A percentile compares a stretch with the other conserved stretches of the same genome.
Conservation (phyloP, 495 filamentous ascomycete species). For the Aspergillus leporis region DNA sequence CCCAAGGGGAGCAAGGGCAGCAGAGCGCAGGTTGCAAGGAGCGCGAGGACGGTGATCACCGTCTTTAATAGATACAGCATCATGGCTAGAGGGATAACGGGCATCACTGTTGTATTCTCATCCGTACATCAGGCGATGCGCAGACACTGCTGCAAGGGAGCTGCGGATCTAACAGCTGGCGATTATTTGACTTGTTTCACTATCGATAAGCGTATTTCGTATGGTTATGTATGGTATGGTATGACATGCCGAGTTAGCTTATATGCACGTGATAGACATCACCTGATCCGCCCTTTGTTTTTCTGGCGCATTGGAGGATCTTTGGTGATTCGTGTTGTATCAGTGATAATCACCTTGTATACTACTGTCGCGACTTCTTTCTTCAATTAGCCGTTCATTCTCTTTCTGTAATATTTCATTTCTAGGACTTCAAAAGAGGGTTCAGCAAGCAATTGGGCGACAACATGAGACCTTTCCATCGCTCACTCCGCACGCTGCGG, state of each 20-base stretch:
- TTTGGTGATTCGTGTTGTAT: too few species aligned
- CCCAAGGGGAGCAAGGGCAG: slow-evolving; percentile 39
- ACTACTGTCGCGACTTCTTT: background rate
- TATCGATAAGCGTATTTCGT: slow-evolving; percentile 15
- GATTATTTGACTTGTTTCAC: slow-evolving; percentile 16
- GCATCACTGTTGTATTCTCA: slow-evolving; percentile 13
- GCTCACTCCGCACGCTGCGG: slow-evolving; percentile 12
- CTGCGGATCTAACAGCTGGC: slow-evolving; percentile 5
- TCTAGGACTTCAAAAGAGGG: background rate
- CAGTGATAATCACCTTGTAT: too few species aligned
- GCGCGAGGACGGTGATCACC: slow-evolving; percentile 34
- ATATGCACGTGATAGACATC: background rate
- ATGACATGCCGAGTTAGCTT: background rate
- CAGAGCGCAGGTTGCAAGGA: slow-evolving; percentile 37
- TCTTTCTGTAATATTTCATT: slow-evolving; percentile 4
- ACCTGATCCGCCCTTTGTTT: background rate
- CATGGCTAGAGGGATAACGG: slow-evolving; percentile 16
- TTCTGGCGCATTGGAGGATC: background rate
- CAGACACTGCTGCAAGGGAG: background rate
- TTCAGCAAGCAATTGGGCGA: background rate
- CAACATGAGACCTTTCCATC: slow-evolving; percentile 17
- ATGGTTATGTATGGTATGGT: slow-evolving; percentile 4
- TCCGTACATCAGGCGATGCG: background rate
- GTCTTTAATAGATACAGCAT: slow-evolving; percentile 43
- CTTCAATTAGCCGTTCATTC: background rate